Percentiles rank a stretch among this genome's conserved stretches.
Conservation (phyloP, 1,139 yeast genomes). For the Hemisphaericaspora xylofermentans region DNA sequence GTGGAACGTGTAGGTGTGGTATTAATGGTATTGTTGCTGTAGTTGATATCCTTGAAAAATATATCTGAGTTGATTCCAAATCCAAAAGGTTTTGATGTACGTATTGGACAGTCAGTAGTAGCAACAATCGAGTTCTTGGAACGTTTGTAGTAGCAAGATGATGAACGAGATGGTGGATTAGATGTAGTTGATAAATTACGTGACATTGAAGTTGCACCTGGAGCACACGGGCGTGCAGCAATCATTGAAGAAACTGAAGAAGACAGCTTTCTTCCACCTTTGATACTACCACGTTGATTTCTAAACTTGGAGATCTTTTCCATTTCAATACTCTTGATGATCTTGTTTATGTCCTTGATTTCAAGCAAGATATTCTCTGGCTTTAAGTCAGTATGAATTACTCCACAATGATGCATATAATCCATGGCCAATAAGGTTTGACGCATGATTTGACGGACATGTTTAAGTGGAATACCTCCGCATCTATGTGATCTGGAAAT, state of each 20-base stretch:
- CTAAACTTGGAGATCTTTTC: constrained; percentile 24
- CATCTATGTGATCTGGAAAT: constrained; percentile 16
- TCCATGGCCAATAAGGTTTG: constrained; percentile 41
- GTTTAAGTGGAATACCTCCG: constrained; percentile 38
- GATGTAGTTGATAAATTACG: constrained; percentile 12
- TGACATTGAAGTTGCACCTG: neutral
- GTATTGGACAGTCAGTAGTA: constrained; percentile 25
- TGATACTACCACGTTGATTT: neutral
- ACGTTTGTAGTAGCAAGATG: constrained; percentile 19
- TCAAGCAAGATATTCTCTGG: constrained; percentile 46
- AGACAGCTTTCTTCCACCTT: constrained; percentile 6
- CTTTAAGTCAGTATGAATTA: constrained; percentile 46
- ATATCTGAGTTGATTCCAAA: constrained; percentile 22
- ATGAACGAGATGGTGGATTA: constrained; percentile 2
- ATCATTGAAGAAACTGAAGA: neutral
- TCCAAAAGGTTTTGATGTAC: constrained; percentile 32
- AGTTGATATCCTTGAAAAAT: constrained; percentile 20
- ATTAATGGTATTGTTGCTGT: too few relatives aligned
- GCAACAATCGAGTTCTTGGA: constrained; percentile 24
- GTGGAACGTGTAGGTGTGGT: neutral
- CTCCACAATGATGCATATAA: constrained; percentile 43
- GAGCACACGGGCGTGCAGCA: too few relatives aligned
- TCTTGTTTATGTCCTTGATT: constrained; percentile 37
- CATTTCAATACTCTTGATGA: constrained; percentile 34
- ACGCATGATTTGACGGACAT: constrained; percentile 38